phyloP scores from a whole-genome alignment of 164 flowering plant species.

The Protea cynaroides region DNA sequence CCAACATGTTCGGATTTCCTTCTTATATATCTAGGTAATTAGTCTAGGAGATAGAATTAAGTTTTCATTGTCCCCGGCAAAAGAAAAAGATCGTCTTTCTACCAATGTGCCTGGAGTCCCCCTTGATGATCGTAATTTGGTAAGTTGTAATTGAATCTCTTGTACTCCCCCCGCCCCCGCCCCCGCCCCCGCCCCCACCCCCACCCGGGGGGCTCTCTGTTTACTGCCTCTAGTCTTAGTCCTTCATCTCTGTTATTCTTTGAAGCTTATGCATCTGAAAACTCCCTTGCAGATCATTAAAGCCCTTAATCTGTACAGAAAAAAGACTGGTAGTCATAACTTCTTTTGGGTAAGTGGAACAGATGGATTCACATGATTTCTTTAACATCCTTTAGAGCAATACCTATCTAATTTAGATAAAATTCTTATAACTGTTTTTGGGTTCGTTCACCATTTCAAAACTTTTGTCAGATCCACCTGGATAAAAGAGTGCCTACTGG shows the following conservation, averaged over 20 bases:
- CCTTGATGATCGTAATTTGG: conserved; percentile 82
- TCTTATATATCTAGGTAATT: conserved; percentile 50
- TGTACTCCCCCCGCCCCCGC: too few species aligned
- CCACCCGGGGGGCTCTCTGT: too few species aligned
- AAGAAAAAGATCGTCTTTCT: conserved; percentile 64
- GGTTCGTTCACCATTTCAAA: background rate
- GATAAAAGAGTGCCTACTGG: conserved; percentile 96
- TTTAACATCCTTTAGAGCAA: background rate
- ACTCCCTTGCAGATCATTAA: conserved; percentile 64
- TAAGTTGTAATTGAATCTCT: conserved; percentile 19
- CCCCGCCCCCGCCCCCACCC: too few species aligned
- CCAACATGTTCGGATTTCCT: background rate
- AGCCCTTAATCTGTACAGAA: conserved; percentile 86
- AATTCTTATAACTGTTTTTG: background rate
- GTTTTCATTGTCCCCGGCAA: conserved; percentile 80
- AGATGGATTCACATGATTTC: background rate
- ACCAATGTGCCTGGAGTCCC: conserved; percentile 89
- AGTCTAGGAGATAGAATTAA: conserved; percentile 87
- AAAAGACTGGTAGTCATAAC: conserved; percentile 73
- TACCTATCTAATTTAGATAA: too few species aligned
- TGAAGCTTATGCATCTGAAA: conserved; percentile 2
- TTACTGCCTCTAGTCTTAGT: too few species aligned
- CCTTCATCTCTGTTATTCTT: background rate
- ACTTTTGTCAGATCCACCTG: conserved; percentile 67
- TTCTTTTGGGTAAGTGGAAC: conserved; percentile 67